Evolutionary conservation across 495 filamentous ascomycete genomes (phyloP), one percentile per base, ranked within the genome.

Genomic region (Neurospora sp.): DNA sequence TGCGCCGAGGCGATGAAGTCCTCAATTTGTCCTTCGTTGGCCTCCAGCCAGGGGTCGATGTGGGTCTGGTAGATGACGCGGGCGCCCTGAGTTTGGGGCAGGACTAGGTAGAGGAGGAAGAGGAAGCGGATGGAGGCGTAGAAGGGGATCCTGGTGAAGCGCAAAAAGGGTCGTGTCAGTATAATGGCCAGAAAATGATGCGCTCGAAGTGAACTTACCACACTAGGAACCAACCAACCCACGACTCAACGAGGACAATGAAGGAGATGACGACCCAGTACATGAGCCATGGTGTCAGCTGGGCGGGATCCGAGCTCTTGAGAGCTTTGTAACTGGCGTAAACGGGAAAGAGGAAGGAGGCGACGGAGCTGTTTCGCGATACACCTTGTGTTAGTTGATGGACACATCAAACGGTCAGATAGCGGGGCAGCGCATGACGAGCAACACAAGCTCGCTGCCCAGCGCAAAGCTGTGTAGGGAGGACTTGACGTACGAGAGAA

Each of bases 301-400:
- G 92, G 40, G 93, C 90, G 18, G 95, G 95, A 82, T 97, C 92
- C 59, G 92, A 91, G 27, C 94, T 93, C 81, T 94, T 94, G 77
- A 99, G 92, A 46, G 96, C 96, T 86, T 98, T 98, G 89, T 97
- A 98, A 73, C 94, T 97, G 73, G 95, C 95, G 84, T 97, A 99
- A 71, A 97, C 88, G 73, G 96, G 96, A 83, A 99, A 94, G 81
- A 97, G 88, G 80, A 98, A 94, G 73, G 94, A 96, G 72, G 93
- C 89, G 78, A 96, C 83, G 72, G 94, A 97, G 78, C 91, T 93
- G 83, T 76, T 48, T 54, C 54, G 20, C 31, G 27, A 39, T 35
- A 37, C 40, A 39, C 18, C 18, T 76, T 62, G 71, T 72, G 72
- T 73, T 69, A 70, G 39, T 72, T 23, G 70, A 31, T 70, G 10